Evolutionary conservation across 2,329 filamentous ascomycete species (phyloP).

Genomic region (Pseudocercospora pini-densiflorae): DNA sequence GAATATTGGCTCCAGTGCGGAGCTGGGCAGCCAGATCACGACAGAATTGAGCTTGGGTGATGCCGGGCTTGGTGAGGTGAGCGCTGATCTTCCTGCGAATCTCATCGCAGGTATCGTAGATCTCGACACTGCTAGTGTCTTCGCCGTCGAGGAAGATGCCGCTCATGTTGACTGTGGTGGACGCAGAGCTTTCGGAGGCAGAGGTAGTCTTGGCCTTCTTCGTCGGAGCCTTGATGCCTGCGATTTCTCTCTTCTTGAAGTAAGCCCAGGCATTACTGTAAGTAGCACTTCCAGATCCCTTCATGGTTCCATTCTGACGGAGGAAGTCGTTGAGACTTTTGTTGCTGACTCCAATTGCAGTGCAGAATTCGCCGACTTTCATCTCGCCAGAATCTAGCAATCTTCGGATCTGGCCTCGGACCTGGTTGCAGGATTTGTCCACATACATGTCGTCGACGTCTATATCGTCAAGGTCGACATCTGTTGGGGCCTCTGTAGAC

Average conservation of each 20-base stretch:
- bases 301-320: slow-evolving; percentile 50
- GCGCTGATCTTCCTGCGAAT: slow-evolving; percentile 62
- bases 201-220: slow-evolving; percentile 38
- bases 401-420: slow-evolving; percentile 48
- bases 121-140: slow-evolving; percentile 48
- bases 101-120: slow-evolving; percentile 64
- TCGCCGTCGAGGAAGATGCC: slow-evolving; percentile 55
- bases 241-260: slow-evolving; percentile 58
- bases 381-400: slow-evolving; percentile 51
- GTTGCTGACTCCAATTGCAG: slow-evolving; percentile 42
- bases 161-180: slow-evolving; percentile 46
- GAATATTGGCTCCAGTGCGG: slow-evolving; percentile 43
- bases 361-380: slow-evolving; percentile 51
- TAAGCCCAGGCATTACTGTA: slow-evolving; percentile 43
- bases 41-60: slow-evolving; percentile 59
- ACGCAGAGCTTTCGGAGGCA: slow-evolving; percentile 11
- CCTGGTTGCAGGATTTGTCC: slow-evolving; percentile 36
- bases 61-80: slow-evolving; percentile 50
- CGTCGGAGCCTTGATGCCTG: slow-evolving; percentile 48
- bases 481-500: background rate
- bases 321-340: slow-evolving; percentile 54
- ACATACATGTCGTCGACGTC: slow-evolving; percentile 24
- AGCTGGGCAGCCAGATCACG: slow-evolving; percentile 54
- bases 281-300: slow-evolving; percentile 37
- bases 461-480: slow-evolving; percentile 22